Percentiles rank a stretch among this genome's conserved stretches.
These are phyloP conservation scores for Ganoderma sinense DNA, from an alignment of 1,284 basidiomycete genomes.

Conservation along the genomic window DNA sequence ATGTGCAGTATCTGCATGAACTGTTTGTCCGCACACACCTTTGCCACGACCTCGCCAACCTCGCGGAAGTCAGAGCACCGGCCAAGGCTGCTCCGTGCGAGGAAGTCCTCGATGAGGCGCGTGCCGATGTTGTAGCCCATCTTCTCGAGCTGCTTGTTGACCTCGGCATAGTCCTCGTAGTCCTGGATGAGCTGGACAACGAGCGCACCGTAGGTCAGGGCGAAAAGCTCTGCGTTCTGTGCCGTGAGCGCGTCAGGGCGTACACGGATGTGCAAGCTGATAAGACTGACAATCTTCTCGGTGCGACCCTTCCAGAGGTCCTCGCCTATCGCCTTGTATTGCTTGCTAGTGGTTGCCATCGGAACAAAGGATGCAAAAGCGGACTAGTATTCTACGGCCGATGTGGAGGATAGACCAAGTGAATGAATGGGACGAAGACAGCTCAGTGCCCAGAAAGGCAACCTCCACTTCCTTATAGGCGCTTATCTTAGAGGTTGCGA, in stretches of 20 bases:
- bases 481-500: not conserved
- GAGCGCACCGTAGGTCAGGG: constrained; percentile 95
- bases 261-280: constrained; percentile 3
- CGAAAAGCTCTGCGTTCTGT: constrained; percentile 97
- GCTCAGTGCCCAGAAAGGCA: not conserved
- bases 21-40: constrained; percentile 57
- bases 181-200: constrained; percentile 99
- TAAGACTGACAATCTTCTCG: constrained; percentile 83
- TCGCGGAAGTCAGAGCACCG: constrained; percentile 93
- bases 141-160: constrained; percentile 85
- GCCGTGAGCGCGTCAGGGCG: constrained; percentile 34
- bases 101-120: constrained; percentile 96
- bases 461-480: not conserved
- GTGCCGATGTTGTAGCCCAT: constrained; percentile 99
- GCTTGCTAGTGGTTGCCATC: constrained; percentile 78
- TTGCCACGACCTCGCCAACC: constrained; percentile 92
- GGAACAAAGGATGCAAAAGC: not conserved
- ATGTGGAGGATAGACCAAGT: not conserved
- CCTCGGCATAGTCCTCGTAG: constrained; percentile 96
- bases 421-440: not conserved
- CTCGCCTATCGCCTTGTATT: constrained; percentile 86
- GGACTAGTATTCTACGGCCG: not conserved
- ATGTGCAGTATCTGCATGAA: not conserved
- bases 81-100: constrained; percentile 88
- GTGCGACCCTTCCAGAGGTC: constrained; percentile 91